Evolutionary conservation across 2,329 filamentous ascomycete species (phyloP), one percentile per base, ranked within the genome.

Genomic region (Aspergillus aculeatinus): DNA sequence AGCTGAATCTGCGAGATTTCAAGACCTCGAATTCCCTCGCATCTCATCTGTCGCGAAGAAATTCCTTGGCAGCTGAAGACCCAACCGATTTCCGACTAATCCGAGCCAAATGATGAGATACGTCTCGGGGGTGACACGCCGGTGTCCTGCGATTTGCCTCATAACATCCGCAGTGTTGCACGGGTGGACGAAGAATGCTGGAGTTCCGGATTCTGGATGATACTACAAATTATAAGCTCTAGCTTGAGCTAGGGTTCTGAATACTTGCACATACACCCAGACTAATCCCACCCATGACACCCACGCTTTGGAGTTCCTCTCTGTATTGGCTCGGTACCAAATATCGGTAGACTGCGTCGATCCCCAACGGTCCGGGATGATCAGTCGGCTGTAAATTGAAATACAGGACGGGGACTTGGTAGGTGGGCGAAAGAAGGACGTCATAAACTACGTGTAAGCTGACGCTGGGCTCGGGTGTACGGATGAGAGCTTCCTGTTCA

Each of bases 101-200:
- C 93, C 93, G 63, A 97, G 82, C 93, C 94, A 98, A 58, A 92
- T 79, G 77, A 92, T 85, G 70, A 98, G 82, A 79, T 98, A 98
- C 68, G 88, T 82, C 69, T 87, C 74, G 5, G 80, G 75, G 19
- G 68, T 76, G 49, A 80, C 65, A n/a, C 69, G 63, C 59, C 67
- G 67, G 53, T 69, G 68, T 14, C 74, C 70, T 67, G 84, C 78
- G 69, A 92, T 87, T 55, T 79, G 81, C 67, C 81, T 81, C 84
- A 98, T 90, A 55, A 90, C 90, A 65, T 94, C 89, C 58, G 89
- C 90, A 9, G 95, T 90, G 73, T 91, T 86, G 77, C 95, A 98
- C 25, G 95, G 94, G 78, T 99, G 95, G 68, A 98, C 84, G 76
- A 96, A 97, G 76, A 94, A 97, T 53, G 87, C 85, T 47, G 92